These are phyloP conservation scores for Cyberlindnera subsufficiens DNA, from an alignment of 805 yeast species.

Conservation along the genomic window DNA sequence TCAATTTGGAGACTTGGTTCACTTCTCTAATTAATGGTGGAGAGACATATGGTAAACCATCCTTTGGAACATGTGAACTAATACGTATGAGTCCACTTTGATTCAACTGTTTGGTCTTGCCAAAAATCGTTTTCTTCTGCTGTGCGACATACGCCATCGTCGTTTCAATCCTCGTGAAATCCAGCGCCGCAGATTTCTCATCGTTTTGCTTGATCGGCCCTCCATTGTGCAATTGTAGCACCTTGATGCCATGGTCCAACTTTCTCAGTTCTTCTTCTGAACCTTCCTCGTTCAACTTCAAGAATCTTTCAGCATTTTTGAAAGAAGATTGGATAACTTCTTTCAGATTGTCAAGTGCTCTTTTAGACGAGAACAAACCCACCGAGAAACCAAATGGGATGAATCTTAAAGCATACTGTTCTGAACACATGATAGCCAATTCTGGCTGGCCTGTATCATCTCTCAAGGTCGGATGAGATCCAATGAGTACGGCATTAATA, in stretches of 20 bases:
- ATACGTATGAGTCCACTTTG: conserved; percentile 27
- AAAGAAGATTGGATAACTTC: conserved; percentile 11
- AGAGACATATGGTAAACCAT: conserved; percentile 31
- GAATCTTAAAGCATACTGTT: conserved; percentile 31
- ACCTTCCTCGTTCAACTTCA: conserved; percentile 13
- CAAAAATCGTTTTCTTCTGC: conserved; percentile 1
- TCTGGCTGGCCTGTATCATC: conserved; percentile 11
- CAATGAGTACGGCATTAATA: conserved; percentile 52
- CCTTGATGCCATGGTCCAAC: conserved; percentile 14
- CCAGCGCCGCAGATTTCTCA: conserved; percentile 9
- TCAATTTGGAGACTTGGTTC: conserved; percentile 28
- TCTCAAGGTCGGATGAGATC: conserved; percentile 27
- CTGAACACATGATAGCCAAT: conserved; percentile 28
- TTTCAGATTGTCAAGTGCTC: conserved; percentile 7
- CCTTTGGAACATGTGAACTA: conserved; percentile 26
- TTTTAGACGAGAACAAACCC: conserved; percentile 15
- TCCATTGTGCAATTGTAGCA: conserved; percentile 10
- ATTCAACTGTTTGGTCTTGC: neutral
- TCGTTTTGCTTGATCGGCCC: neutral
- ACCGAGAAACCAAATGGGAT: conserved; percentile 34
- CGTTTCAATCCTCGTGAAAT: conserved; percentile 15
- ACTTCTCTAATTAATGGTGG: conserved; percentile 32
- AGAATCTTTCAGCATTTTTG: conserved; percentile 12
- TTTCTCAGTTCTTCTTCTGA: conserved; percentile 13
- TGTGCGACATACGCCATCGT: conserved; percentile 6